A percentile compares a stretch with the other conserved stretches of the same genome.
Evolutionary conservation across 2,329 filamentous ascomycete species (phyloP).

Genomic region (Didymellaceae sp.): DNA sequence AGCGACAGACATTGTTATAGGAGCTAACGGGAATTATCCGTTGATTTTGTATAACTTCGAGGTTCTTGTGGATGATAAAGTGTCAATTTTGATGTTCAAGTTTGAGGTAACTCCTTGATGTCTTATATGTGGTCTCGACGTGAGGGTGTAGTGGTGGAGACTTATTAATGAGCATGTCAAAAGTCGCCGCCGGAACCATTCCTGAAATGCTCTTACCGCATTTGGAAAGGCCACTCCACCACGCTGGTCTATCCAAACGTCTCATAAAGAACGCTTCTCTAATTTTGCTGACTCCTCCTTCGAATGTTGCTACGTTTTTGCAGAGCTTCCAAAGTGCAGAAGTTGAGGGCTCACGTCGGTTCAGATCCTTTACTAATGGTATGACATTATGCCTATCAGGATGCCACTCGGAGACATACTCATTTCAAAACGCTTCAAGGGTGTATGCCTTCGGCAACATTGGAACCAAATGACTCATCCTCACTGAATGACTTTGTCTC

Average conservation of each 20-base stretch:
- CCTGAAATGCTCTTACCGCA: slow-evolving; percentile 7
- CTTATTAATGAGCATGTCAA: slow-evolving; percentile 2
- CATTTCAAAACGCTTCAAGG: background rate
- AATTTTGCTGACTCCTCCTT: no score
- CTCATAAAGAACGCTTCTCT: background rate
- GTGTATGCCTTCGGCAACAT: slow-evolving; percentile 2
- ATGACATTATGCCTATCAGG: no score
- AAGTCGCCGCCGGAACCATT: slow-evolving; percentile 15
- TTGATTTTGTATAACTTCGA: background rate
- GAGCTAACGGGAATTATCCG: background rate
- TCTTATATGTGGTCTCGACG: slow-evolving; percentile 1
- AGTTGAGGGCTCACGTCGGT: no score
- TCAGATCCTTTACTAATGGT: no score
- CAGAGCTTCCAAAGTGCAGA: no score
- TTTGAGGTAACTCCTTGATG: background rate
- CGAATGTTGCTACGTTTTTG: no score
- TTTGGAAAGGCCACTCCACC: background rate
- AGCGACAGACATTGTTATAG: slow-evolving; percentile 35
- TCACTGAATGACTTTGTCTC: background rate
- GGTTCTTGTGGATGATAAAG: background rate
- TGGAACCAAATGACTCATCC: slow-evolving; percentile 5
- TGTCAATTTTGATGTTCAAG: background rate
- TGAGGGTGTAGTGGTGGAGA: slow-evolving; percentile 1
- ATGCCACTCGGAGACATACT: slow-evolving; percentile 10
- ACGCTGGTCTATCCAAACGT: background rate